Evolutionary conservation across 495 filamentous ascomycete species (phyloP).

Genomic region (Glarea lozoyensis): DNA sequence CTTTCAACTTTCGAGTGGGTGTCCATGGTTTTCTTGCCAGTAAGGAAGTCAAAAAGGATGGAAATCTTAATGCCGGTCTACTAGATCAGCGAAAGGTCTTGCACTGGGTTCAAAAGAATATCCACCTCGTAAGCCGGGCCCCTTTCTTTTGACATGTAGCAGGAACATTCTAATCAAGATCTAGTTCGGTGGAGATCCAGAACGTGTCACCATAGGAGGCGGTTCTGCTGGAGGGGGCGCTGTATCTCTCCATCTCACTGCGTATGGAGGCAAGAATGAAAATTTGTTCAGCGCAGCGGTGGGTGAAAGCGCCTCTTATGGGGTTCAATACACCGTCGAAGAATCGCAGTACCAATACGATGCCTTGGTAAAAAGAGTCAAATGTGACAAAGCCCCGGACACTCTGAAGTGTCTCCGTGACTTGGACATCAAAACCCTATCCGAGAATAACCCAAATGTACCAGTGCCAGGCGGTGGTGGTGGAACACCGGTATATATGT

Average conservation of each 20-base stretch:
- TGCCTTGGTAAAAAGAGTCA: conserved; percentile 45
- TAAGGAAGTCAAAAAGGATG: conserved; percentile 40
- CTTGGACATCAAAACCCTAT: conserved; percentile 38
- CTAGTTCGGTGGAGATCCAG: conserved; percentile 65
- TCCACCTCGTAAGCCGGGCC: conserved; percentile 38
- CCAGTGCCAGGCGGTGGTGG: conserved; percentile 42
- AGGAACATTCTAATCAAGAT: no score
- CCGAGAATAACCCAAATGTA: conserved; percentile 41
- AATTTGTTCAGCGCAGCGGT: conserved; percentile 54
- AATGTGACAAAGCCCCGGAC: conserved; percentile 36
- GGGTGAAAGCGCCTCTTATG: conserved; percentile 60
- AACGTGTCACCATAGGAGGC: conserved; percentile 62
- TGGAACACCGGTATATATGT: conserved; percentile 44
- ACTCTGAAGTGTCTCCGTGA: conserved; percentile 51
- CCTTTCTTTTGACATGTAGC: no score
- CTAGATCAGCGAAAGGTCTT: conserved; percentile 60
- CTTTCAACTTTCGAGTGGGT: conserved; percentile 68
- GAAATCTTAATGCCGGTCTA: conserved; percentile 60
- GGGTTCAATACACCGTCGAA: conserved; percentile 44
- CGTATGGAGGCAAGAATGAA: conserved; percentile 46
- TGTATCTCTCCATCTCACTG: conserved; percentile 56
- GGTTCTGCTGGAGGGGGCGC: conserved; percentile 64
- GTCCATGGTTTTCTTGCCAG: conserved; percentile 66
- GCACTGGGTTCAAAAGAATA: conserved; percentile 61
- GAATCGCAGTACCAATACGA: conserved; percentile 61